Conservation (phyloP, 441 rosid genomes). For the Gossypium laxum region DNA sequence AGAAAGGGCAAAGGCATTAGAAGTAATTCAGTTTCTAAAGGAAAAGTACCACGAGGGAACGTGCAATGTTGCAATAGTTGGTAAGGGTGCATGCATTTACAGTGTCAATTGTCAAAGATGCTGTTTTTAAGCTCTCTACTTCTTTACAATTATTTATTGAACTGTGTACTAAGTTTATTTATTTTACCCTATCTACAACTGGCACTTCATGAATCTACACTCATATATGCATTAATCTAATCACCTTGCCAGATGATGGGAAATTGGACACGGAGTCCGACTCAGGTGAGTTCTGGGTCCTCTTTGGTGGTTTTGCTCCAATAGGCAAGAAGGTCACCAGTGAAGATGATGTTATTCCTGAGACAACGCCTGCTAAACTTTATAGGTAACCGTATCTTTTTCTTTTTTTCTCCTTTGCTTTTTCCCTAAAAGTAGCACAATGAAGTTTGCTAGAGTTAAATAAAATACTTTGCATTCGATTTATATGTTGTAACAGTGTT, state of each 20-base stretch:
- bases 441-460: not conserved
- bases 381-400: constrained; percentile 36
- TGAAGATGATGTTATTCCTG: constrained; percentile 71
- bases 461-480: not conserved
- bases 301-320: constrained; percentile 98
- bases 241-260: constrained; percentile 64
- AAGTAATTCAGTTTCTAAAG: constrained; percentile 89
- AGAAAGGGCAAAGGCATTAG: constrained; percentile 98
- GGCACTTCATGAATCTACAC: constrained; percentile 4
- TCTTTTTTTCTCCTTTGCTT: too few relatives aligned
- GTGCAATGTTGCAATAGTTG: constrained; percentile 89
- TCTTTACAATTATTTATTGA: not conserved
- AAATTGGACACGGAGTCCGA: constrained; percentile 94
- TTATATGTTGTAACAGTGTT: not conserved
- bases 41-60: constrained; percentile 88
- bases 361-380: constrained; percentile 66
- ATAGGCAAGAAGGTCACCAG: constrained; percentile 69
- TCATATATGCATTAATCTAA: constrained; percentile 13
- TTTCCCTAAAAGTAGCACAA: not conserved
- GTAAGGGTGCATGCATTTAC: constrained; percentile 38
- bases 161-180: not conserved
- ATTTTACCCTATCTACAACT: too few relatives aligned
- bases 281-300: constrained; percentile 98
- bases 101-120: not conserved
- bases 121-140: not conserved